These are phyloP conservation scores for Scedosporium dehoogii DNA, from an alignment of 2,329 filamentous ascomycete genomes.

Conservation along the genomic window DNA sequence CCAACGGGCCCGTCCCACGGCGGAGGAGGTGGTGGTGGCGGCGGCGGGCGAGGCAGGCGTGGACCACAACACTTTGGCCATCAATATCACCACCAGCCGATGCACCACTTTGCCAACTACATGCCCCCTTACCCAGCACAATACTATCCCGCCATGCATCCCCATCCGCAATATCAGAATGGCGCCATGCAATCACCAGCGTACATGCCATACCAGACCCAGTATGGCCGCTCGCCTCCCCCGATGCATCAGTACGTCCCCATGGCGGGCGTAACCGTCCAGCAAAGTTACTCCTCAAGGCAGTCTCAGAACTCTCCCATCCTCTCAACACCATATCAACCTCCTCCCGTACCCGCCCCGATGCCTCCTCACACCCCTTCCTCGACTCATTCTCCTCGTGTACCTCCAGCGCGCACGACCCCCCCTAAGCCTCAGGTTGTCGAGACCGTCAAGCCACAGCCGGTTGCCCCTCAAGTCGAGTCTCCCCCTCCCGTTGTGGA, in stretches of 20 bases:
- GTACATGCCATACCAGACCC: constrained; percentile 37
- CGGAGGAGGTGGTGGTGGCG: constrained; percentile 1
- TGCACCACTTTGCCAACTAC: constrained; percentile 27
- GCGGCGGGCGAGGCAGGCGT: constrained; percentile 2
- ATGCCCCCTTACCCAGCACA: constrained; percentile 21
- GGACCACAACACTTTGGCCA: constrained; percentile 8
- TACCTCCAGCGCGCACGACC: not conserved
- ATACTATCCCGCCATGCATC: constrained; percentile 4
- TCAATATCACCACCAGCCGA: constrained; percentile 22
- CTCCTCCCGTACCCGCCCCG: constrained; percentile 33
- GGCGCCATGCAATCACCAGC: constrained; percentile 32
- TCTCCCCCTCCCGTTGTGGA: not conserved
- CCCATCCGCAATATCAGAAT: constrained; percentile 48
- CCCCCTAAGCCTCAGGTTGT: constrained; percentile 5
- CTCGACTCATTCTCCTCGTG: constrained; percentile 28
- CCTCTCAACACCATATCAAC: constrained; percentile 47
- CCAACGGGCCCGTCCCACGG: constrained; percentile 4
- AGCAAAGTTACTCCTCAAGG: constrained; percentile 34
- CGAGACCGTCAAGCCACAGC: not conserved
- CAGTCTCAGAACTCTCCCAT: constrained; percentile 41
- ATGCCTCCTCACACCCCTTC: constrained; percentile 40
- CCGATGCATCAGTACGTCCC: constrained; percentile 45
- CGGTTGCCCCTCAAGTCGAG: not conserved
- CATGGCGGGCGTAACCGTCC: constrained; percentile 35
- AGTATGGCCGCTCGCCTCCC: constrained; percentile 38